phyloP scores from a whole-genome alignment of 208 protist genomes.

The Leishmania tarentolae region DNA sequence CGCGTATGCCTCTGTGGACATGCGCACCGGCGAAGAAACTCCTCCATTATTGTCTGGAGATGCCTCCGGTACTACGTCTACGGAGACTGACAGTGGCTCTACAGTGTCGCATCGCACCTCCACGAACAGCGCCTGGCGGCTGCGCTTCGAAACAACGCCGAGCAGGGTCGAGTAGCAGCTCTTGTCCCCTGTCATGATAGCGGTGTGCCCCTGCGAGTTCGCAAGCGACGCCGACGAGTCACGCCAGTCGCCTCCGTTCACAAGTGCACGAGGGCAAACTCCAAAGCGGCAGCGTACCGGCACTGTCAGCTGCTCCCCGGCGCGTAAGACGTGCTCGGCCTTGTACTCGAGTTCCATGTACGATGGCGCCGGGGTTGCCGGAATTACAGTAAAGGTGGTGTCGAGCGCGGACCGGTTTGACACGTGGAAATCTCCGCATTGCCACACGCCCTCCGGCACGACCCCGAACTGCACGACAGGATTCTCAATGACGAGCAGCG shows the following conservation, averaged over 20 bases:
- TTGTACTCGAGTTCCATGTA: constrained; percentile 62
- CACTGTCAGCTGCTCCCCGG: constrained; percentile 59
- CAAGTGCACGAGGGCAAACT: constrained; percentile 6
- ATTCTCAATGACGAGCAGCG: constrained; percentile 60
- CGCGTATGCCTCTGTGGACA: constrained; percentile 35
- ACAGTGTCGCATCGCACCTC: constrained; percentile 70
- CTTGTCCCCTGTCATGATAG: constrained; percentile 4
- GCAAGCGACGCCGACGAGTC: not conserved
- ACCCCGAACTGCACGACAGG: constrained; percentile 72
- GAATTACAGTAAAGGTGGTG: constrained; percentile 67
- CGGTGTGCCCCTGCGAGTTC: not conserved
- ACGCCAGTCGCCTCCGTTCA: not conserved
- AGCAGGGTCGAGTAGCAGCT: constrained; percentile 52
- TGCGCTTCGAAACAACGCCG: constrained; percentile 60
- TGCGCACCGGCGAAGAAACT: not conserved
- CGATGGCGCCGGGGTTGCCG: constrained; percentile 42
- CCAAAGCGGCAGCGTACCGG: constrained; percentile 63
- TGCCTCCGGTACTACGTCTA: constrained; percentile 47
- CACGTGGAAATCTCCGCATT: constrained; percentile 57
- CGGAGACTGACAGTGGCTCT: constrained; percentile 58
- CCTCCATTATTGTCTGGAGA: not conserved
- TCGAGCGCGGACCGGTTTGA: constrained; percentile 82
- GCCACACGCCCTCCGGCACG: constrained; percentile 76
- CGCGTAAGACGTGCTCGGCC: constrained; percentile 41
- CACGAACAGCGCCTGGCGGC: constrained; percentile 59